Conservation (phyloP, 192 early-diverging fungal species). For the Diversispora eburnea region DNA sequence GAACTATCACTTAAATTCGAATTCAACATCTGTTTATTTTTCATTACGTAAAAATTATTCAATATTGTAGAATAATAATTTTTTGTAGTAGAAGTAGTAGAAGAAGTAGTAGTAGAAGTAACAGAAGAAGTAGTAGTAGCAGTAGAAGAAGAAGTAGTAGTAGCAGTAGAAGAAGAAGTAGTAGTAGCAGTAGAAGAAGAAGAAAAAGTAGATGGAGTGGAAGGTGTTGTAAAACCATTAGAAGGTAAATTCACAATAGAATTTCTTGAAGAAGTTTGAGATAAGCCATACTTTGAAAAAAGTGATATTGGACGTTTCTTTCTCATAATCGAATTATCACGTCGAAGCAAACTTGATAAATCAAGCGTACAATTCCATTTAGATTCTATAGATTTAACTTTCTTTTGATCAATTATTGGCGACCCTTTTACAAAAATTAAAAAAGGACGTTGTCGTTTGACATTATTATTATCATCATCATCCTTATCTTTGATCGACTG, state of each 20-base stretch:
- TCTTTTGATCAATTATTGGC: conserved; percentile 47
- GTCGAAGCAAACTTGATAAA: conserved; percentile 39
- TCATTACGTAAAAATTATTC: too few relatives aligned
- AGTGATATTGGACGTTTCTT: not conserved
- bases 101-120: too few relatives aligned
- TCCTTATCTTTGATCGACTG: not conserved
- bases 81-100: too few relatives aligned
- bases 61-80: too few relatives aligned
- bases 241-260: not conserved
- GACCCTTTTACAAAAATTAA: conserved; percentile 48
- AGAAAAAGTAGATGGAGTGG: not conserved
- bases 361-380: conserved; percentile 59
- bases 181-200: not conserved
- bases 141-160: too few relatives aligned
- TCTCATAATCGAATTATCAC: conserved; percentile 3
- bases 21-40: too few relatives aligned
- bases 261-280: conserved; percentile 3
- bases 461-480: conserved; percentile 6
- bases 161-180: too few relatives aligned
- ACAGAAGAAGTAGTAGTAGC: too few relatives aligned
- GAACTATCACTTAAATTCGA: too few relatives aligned
- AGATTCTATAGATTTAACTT: conserved; percentile 45
- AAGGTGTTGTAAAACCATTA: not conserved
- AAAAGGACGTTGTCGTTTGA: conserved; percentile 34
- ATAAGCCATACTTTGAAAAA: not conserved